Conservation (phyloP, 192 early-diverging fungal genomes). For the Lobosporangium transversale region DNA sequence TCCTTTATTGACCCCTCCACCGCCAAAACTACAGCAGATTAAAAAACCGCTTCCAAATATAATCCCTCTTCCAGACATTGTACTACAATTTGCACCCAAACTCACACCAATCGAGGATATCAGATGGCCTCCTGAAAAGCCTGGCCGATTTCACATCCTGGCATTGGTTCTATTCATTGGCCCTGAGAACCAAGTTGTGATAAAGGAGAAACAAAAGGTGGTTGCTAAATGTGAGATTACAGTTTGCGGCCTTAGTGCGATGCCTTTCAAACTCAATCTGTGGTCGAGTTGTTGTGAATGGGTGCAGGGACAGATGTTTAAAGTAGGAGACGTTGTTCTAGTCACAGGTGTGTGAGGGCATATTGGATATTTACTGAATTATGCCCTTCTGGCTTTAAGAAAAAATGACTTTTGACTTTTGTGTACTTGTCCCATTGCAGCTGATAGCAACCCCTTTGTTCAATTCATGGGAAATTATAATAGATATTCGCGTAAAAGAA, state of each 20-base stretch:
- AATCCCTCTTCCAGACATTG: constrained; percentile 7
- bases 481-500: constrained; percentile 11
- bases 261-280: constrained; percentile 22
- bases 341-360: too few relatives aligned
- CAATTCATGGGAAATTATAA: too few relatives aligned
- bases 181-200: constrained; percentile 5
- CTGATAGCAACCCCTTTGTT: not conserved
- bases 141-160: constrained; percentile 17
- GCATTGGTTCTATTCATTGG: constrained; percentile 11
- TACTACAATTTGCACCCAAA: constrained; percentile 6
- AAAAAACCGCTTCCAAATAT: not conserved
- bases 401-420: too few relatives aligned
- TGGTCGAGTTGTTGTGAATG: constrained; percentile 17
- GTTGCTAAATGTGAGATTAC: not conserved
- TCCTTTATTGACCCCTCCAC: too few relatives aligned
- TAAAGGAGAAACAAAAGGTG: not conserved
- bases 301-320: not conserved
- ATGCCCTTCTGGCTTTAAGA: not conserved
- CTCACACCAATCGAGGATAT: constrained; percentile 16
- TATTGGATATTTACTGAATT: not conserved
- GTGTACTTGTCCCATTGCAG: not conserved
- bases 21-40: too few relatives aligned
- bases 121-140: constrained; percentile 11
- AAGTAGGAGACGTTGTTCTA: constrained; percentile 16
- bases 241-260: constrained; percentile 14